phyloP scores from a whole-genome alignment of 306 rosid species.

The Abrus pulchellus region DNA sequence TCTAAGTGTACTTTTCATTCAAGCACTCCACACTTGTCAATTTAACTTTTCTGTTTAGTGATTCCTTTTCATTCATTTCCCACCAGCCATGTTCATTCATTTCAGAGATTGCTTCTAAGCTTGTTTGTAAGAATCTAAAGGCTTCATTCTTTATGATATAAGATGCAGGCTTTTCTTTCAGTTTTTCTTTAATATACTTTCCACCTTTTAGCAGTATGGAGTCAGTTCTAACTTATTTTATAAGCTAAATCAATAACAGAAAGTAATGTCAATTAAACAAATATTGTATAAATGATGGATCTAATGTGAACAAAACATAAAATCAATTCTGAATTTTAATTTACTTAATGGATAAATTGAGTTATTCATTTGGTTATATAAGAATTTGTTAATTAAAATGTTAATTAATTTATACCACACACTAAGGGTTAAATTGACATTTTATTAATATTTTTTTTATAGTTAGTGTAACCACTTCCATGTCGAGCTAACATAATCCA shows the following conservation, averaged over 20 bases:
- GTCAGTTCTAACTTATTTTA: background rate
- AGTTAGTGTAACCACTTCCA: too few relatives aligned
- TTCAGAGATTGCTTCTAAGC: background rate
- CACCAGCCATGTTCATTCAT: constrained; percentile 3
- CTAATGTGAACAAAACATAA: background rate
- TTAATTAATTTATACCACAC: too few relatives aligned
- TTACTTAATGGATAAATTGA: background rate
- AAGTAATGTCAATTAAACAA: background rate
- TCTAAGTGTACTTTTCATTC: background rate
- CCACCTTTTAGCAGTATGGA: background rate
- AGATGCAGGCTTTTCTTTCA: constrained; percentile 17
- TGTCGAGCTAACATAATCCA: too few relatives aligned
- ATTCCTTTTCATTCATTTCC: constrained; percentile 30
- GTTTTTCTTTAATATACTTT: background rate
- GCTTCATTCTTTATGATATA: constrained; percentile 38
- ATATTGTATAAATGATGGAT: background rate
- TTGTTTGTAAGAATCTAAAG: constrained; percentile 6
- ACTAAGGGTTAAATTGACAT: too few relatives aligned
- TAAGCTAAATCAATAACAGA: background rate
- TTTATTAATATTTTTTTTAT: too few relatives aligned
- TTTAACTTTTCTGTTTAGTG: constrained; percentile 25
- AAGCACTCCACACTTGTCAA: background rate
- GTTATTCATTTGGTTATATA: background rate
- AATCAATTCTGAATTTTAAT: background rate
- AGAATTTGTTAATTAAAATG: background rate